Evolutionary conservation across 2,329 filamentous ascomycete species (phyloP).

Genomic region (Phaeosphaeriaceae sp.): DNA sequence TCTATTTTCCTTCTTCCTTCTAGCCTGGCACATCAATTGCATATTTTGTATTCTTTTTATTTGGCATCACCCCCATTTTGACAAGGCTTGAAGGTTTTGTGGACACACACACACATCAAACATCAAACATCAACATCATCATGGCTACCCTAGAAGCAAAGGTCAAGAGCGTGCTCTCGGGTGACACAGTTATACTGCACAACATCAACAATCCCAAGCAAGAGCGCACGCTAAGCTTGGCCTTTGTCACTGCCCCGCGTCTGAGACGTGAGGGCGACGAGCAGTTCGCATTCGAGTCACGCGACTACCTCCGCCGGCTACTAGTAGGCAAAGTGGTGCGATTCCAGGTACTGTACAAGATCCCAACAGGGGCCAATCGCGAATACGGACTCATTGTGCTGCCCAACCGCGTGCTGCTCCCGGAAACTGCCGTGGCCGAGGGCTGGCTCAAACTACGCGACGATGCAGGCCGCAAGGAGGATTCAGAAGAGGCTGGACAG

Average conservation of each 20-base stretch:
- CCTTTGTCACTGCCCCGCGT: conserved; percentile 89
- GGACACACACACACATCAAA: no score
- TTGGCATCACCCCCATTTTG: conserved; percentile 13
- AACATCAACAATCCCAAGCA: conserved; percentile 80
- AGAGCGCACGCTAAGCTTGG: conserved; percentile 87
- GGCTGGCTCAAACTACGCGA: conserved; percentile 95
- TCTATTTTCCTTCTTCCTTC: not conserved
- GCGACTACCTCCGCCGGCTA: conserved; percentile 86
- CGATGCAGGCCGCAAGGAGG: conserved; percentile 90
- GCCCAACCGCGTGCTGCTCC: conserved; percentile 72
- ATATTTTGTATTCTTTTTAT: conserved; percentile 8
- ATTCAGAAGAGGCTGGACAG: conserved; percentile 73
- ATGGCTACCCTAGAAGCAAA: conserved; percentile 50
- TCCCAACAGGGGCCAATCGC: conserved; percentile 76
- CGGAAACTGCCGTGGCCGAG: conserved; percentile 82
- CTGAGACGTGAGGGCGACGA: conserved; percentile 89
- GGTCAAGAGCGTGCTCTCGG: conserved; percentile 93
- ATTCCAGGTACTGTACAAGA: conserved; percentile 84
- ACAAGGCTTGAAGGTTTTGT: conserved; percentile 14
- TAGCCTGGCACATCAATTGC: conserved; percentile 21
- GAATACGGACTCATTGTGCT: conserved; percentile 86
- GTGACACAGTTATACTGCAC: conserved; percentile 86
- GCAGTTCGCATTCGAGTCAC: conserved; percentile 90
- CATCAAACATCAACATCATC: no score
- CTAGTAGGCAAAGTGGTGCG: conserved; percentile 86